These are phyloP conservation scores for Salix koriyanagi DNA, from an alignment of 345 rosid genomes.

Conservation along the genomic window DNA sequence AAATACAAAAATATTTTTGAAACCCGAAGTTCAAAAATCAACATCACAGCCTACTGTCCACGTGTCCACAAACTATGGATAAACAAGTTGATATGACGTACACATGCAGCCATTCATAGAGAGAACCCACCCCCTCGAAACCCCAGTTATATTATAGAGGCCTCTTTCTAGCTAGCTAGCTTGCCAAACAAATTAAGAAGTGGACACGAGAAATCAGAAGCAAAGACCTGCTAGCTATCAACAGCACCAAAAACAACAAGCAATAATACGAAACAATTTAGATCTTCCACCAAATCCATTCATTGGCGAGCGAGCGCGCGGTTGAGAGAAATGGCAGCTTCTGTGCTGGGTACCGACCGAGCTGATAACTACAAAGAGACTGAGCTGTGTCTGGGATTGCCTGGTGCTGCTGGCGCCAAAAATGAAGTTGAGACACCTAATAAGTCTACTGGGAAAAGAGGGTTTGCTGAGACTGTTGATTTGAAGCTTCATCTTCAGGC, in stretches of 20 bases:
- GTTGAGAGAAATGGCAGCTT: constrained; percentile 22
- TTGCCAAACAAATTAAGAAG: constrained; percentile 9
- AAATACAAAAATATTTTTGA: too few relatives aligned
- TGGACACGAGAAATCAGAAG: constrained; percentile 1
- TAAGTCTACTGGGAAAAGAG: constrained; percentile 56
- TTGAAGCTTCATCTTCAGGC: constrained; percentile 63
- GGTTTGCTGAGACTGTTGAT: constrained; percentile 66
- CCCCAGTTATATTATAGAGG: constrained; percentile 38
- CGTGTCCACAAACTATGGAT: constrained; percentile 24
- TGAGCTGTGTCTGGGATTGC: constrained; percentile 76
- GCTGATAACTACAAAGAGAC: constrained; percentile 50
- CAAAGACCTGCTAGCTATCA: constrained; percentile 8
- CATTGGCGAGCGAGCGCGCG: constrained; percentile 12
- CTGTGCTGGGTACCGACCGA: constrained; percentile 18
- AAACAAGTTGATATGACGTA: constrained; percentile 26
- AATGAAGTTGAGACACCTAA: constrained; percentile 30
- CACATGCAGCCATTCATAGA: constrained; percentile 34
- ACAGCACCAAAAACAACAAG: constrained; percentile 2
- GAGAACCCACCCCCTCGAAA: constrained; percentile 2
- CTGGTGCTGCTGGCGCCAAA: constrained; percentile 41
- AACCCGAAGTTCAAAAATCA: constrained; percentile 10
- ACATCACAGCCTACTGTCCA: constrained; percentile 25
- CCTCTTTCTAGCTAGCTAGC: constrained; percentile 15
- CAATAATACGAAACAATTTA: neutral
- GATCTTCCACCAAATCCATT: neutral